A percentile compares a stretch with the other conserved stretches of the same genome.
Evolutionary conservation across 1,284 basidiomycete genomes (phyloP).

Genomic region (Cryptococcus hybrid): DNA sequence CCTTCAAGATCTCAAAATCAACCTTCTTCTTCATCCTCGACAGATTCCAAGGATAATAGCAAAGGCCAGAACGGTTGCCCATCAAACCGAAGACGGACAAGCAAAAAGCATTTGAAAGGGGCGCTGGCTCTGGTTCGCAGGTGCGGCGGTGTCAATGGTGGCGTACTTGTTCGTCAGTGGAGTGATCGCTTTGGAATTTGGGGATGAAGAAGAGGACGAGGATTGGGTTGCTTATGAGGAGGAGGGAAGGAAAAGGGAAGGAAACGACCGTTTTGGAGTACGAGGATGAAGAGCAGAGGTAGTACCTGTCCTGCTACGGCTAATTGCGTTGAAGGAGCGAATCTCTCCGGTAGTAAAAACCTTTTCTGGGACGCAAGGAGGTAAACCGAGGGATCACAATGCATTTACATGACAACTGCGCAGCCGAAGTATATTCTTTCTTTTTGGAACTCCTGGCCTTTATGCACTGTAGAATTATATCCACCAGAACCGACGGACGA

Average conservation of each 20-base stretch:
- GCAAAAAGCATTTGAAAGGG: conserved; percentile 32
- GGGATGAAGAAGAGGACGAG: conserved; percentile 10
- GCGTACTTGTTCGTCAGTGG: conserved; percentile 39
- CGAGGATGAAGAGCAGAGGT: background rate
- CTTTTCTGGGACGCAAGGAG: no score
- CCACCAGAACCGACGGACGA: no score
- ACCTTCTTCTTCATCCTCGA: background rate
- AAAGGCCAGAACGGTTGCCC: conserved; percentile 16
- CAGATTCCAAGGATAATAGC: conserved; percentile 4
- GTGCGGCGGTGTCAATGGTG: conserved; percentile 32
- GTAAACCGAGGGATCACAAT: no score
- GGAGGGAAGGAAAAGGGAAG: conserved; percentile 1
- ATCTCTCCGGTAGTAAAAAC: no score
- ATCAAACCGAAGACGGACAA: conserved; percentile 18
- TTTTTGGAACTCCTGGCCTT: no score
- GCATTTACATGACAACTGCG: no score
- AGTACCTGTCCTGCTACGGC: background rate
- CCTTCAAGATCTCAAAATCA: background rate
- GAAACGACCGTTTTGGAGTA: conserved; percentile 1
- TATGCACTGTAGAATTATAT: no score
- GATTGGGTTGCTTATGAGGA: background rate
- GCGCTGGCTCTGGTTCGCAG: conserved; percentile 42
- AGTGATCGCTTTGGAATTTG: conserved; percentile 34
- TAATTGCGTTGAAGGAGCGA: no score
- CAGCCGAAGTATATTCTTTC: no score